A percentile compares a stretch with the other conserved stretches of the same genome.
phyloP scores from a whole-genome alignment of 2,329 filamentous ascomycete genomes.

The Pseudomassariella vexata region DNA sequence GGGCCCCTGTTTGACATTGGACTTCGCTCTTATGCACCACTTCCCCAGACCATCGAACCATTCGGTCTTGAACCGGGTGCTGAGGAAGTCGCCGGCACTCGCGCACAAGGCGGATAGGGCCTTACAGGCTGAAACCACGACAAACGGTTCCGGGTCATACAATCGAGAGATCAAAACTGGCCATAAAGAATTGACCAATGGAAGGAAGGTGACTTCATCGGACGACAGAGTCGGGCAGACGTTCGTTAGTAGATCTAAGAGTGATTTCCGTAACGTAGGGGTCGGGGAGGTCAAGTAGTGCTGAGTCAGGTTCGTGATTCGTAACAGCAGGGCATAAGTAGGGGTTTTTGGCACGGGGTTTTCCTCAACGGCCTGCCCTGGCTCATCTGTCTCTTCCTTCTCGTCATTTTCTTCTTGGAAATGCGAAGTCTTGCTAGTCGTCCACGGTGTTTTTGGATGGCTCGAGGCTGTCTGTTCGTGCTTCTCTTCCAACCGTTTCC shows the following conservation, averaged over 20 bases:
- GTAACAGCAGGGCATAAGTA: constrained; percentile 74
- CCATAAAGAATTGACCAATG: constrained; percentile 87
- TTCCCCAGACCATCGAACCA: constrained; percentile 54
- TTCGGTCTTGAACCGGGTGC: constrained; percentile 65
- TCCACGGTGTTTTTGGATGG: constrained; percentile 32
- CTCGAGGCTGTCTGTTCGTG: constrained; percentile 23
- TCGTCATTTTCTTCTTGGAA: constrained; percentile 24
- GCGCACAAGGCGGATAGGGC: constrained; percentile 64
- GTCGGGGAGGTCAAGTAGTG: constrained; percentile 86
- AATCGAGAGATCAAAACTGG: constrained; percentile 68
- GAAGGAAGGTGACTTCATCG: constrained; percentile 80
- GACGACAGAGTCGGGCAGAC: constrained; percentile 65
- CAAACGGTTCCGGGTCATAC: constrained; percentile 60
- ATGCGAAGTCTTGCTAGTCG: constrained; percentile 15
- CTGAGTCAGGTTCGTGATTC: constrained; percentile 78
- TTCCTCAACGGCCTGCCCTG: constrained; percentile 34
- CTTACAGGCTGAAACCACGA: constrained; percentile 64
- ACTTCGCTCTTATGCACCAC: constrained; percentile 41
- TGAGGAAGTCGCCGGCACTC: constrained; percentile 75
- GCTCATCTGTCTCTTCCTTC: constrained; percentile 27
- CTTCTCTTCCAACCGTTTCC: constrained; percentile 22
- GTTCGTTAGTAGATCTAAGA: constrained; percentile 71
- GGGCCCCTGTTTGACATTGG: constrained; percentile 21
- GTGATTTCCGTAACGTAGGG: constrained; percentile 67
- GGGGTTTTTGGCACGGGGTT: constrained; percentile 63